Evolutionary conservation across 2,329 filamentous ascomycete genomes (phyloP).

Genomic region (Periglandula ipomoeae): DNA sequence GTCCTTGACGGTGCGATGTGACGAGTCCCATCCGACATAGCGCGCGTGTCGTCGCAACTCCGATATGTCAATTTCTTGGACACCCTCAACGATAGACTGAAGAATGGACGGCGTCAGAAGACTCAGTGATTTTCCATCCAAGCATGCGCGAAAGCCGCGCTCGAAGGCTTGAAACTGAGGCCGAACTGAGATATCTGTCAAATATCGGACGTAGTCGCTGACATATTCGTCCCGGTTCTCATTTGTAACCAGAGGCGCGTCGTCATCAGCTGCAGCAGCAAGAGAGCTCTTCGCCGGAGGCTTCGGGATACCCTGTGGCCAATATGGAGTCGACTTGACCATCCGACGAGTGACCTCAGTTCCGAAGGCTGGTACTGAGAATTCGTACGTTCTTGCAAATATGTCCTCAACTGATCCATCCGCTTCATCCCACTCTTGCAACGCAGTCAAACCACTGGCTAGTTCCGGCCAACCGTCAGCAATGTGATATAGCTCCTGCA

Average conservation of each 20-base stretch:
- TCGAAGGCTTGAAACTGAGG: slow-evolving; percentile 75
- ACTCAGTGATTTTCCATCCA: slow-evolving; percentile 59
- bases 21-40: slow-evolving; percentile 73
- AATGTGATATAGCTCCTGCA: slow-evolving; percentile 66
- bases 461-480: slow-evolving; percentile 81
- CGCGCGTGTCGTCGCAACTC: slow-evolving; percentile 62
- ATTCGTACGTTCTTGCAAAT: slow-evolving; percentile 79
- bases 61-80: slow-evolving; percentile 67
- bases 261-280: slow-evolving; percentile 21
- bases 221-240: slow-evolving; percentile 72
- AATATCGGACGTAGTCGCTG: slow-evolving; percentile 73
- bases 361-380: slow-evolving; percentile 56
- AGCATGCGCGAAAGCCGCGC: slow-evolving; percentile 67
- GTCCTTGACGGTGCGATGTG: slow-evolving; percentile 59
- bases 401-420: slow-evolving; percentile 72
- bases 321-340: slow-evolving; percentile 31
- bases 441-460: slow-evolving; percentile 59
- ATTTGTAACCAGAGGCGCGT: slow-evolving; percentile 69
- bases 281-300: slow-evolving; percentile 21
- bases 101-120: slow-evolving; percentile 65
- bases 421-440: slow-evolving; percentile 67
- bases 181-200: slow-evolving; percentile 67
- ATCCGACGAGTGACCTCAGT: slow-evolving; percentile 49
- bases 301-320: slow-evolving; percentile 42
- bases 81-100: slow-evolving; percentile 73